Conservation (phyloP, 306 rosid species). For the Cucumis hystrix region DNA sequence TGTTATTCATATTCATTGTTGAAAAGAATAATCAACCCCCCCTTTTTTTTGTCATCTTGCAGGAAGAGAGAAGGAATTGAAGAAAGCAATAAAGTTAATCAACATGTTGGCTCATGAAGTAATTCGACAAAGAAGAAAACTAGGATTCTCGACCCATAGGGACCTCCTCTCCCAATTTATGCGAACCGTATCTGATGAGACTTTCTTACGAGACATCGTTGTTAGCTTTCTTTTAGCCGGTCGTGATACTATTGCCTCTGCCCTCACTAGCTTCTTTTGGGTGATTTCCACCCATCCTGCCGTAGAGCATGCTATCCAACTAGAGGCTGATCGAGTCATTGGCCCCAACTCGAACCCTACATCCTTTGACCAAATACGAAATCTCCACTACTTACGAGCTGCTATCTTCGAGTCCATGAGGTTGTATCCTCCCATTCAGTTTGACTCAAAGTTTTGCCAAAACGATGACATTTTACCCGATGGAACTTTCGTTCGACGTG, state of each 20-base stretch:
- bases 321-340: constrained; percentile 40
- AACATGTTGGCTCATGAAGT: constrained; percentile 51
- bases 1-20: background rate
- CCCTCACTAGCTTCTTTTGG: constrained; percentile 75
- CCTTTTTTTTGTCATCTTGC: background rate
- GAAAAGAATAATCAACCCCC: too few relatives aligned
- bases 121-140: constrained; percentile 32
- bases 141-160: constrained; percentile 23
- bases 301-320: constrained; percentile 21
- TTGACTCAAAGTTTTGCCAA: constrained; percentile 60
- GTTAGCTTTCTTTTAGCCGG: constrained; percentile 76
- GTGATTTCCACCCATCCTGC: constrained; percentile 33
- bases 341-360: constrained; percentile 12
- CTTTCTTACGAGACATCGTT: constrained; percentile 50
- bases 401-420: constrained; percentile 67
- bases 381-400: constrained; percentile 51
- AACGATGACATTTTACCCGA: constrained; percentile 60
- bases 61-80: constrained; percentile 29
- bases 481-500: constrained; percentile 46
- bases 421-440: constrained; percentile 65
- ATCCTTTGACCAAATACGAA: constrained; percentile 27
- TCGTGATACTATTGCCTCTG: constrained; percentile 72
- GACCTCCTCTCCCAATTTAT: constrained; percentile 73
- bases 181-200: constrained; percentile 43
- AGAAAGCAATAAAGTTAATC: constrained; percentile 25